These are phyloP conservation scores for Inonotus obliquus DNA, from an alignment of 1,284 basidiomycete species.

Conservation along the genomic window DNA sequence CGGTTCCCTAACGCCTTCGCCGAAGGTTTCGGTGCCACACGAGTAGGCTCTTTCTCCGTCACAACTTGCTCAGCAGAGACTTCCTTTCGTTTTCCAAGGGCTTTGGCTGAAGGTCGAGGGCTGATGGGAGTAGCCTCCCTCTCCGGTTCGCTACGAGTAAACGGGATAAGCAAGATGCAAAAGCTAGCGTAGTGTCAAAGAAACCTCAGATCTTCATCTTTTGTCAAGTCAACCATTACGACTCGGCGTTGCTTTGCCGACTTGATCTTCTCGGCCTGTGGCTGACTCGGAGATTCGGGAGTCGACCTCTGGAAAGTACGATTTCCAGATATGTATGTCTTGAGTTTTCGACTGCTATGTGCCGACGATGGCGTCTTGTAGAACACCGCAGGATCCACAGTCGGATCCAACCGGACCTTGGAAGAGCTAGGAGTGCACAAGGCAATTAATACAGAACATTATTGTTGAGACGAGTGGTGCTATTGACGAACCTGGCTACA, in stretches of 20 bases:
- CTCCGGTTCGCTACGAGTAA: neutral
- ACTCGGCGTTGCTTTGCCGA: neutral
- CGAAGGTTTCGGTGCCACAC: neutral
- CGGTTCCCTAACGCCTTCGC: neutral
- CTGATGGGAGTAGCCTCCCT: neutral
- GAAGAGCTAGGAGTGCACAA: neutral
- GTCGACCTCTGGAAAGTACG: neutral
- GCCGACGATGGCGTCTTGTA: neutral
- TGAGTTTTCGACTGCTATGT: neutral
- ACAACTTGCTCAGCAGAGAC: neutral
- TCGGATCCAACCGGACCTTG: neutral
- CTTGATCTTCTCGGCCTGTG: neutral
- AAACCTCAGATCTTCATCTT: neutral
- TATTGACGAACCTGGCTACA: neutral
- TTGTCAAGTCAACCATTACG: neutral
- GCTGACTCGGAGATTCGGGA: neutral
- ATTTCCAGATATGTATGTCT: neutral
- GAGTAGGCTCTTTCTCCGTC: neutral
- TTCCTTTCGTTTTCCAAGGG: neutral
- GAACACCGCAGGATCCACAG: neutral
- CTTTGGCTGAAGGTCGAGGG: neutral
- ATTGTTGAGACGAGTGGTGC: neutral
- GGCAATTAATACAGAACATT: neutral
- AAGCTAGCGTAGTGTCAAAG: neutral
- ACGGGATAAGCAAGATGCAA: neutral